Conservation (phyloP, 2,329 filamentous ascomycete genomes). For the Colletotrichum noveboracense region DNA sequence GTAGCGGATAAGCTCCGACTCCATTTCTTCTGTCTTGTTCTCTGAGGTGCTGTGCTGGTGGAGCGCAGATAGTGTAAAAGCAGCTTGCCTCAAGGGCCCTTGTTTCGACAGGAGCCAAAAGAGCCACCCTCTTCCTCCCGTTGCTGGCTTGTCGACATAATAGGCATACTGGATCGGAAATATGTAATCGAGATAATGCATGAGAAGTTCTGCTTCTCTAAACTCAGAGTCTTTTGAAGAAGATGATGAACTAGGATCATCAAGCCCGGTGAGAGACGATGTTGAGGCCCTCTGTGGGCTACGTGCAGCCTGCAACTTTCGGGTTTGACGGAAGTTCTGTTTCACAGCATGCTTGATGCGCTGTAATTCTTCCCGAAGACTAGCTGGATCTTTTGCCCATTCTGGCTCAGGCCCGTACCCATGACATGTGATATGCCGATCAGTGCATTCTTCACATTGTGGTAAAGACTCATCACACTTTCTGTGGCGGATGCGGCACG, state of each 20-base stretch:
- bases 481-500: constrained; percentile 31
- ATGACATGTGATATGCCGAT: constrained; percentile 26
- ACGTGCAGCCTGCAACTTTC: neutral
- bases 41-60: constrained; percentile 28
- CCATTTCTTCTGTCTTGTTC: constrained; percentile 22
- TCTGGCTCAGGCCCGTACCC: constrained; percentile 36
- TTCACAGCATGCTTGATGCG: constrained; percentile 29
- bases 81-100: constrained; percentile 28
- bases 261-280: neutral
- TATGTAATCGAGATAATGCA: constrained; percentile 33
- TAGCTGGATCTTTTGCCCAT: constrained; percentile 34
- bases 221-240: neutral
- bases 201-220: constrained; percentile 30
- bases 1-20: constrained; percentile 26
- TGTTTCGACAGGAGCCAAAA: constrained; percentile 26
- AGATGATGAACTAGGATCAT: neutral
- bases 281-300: neutral
- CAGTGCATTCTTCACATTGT: constrained; percentile 27
- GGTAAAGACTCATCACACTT: constrained; percentile 32
- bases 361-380: constrained; percentile 31
- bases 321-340: constrained; percentile 24
- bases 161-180: constrained; percentile 31
- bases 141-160: constrained; percentile 27
- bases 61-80: constrained; percentile 29
- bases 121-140: constrained; percentile 31